Evolutionary conservation across 1,284 basidiomycete genomes (phyloP), one percentile per base, ranked within the genome.

Genomic region (Boletus sp.): DNA sequence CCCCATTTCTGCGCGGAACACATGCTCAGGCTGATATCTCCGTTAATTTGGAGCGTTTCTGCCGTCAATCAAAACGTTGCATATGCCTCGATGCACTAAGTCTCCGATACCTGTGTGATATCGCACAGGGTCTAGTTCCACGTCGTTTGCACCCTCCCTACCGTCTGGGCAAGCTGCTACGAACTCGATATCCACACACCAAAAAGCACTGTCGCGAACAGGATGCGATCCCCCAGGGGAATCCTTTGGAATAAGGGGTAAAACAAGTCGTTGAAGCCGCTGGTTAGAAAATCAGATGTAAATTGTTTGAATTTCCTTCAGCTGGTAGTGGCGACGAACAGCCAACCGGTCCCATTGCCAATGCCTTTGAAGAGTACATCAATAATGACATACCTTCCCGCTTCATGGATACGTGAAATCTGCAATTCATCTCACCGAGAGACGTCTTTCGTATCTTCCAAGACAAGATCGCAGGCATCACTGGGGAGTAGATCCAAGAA

Each of bases 391-490:
- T 29, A 6, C 62, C 62, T 8, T 22, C 49, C 24, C 62, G 61
- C 4, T 48, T 64, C 29, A 48, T 63, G 4, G 53, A 65, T 24
- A 64, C 60, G 3, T 31, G 29, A 27, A 50, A 41, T 6, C 36
- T 63, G 44, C 62, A 49, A 29, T 36, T 63, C 16, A 46, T 65
- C 36, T 18, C 50, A 9, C 42, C 8, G 37, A 9, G 8, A 18
- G 37, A 37, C 4, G 8, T 37, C 18, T 18, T 37, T 18, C 37
- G 37, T 37, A 37, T 37, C 37, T 37, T 37, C 37, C 18, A 18
- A 37, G 37, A 37, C 37, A 9, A 37, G 37, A 37, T 37, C 18
- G 18, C 18, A 9, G 15, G 16, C 18, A 16, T 37, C 37, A 37
- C 37, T 37, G 37, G 18, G 8, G 37, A 37, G 8, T 16, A 18